phyloP scores from a whole-genome alignment of 805 yeast species.

The Tetrapisispora phaffii region DNA sequence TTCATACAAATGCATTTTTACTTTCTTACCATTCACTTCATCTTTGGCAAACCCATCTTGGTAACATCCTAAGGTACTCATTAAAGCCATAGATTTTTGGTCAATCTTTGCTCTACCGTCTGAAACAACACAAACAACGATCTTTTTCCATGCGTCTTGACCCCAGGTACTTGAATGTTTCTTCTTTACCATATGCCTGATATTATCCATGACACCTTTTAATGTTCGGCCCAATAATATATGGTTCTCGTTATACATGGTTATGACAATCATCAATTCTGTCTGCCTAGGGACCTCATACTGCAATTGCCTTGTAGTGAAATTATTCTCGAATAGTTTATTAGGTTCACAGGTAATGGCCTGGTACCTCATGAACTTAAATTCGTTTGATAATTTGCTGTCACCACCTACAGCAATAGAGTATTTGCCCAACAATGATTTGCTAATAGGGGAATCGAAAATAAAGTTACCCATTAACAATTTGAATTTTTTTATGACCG shows the following conservation, averaged over 20 bases:
- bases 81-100: conserved; percentile 65
- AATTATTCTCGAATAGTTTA: conserved; percentile 49
- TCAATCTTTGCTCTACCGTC: conserved; percentile 86
- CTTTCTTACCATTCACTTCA: conserved; percentile 72
- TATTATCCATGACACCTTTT: conserved; percentile 84
- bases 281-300: conserved; percentile 73
- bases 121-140: conserved; percentile 79
- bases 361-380: conserved; percentile 81
- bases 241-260: conserved; percentile 87
- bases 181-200: conserved; percentile 59
- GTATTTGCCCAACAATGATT: conserved; percentile 46
- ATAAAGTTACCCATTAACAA: conserved; percentile 63
- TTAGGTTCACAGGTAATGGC: conserved; percentile 91
- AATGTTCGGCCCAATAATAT: conserved; percentile 72
- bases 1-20: conserved; percentile 82
- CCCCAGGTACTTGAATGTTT: conserved; percentile 78
- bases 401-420: conserved; percentile 37
- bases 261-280: conserved; percentile 75
- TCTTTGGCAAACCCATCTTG: conserved; percentile 96
- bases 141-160: conserved; percentile 88
- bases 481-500: conserved; percentile 22
- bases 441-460: conserved; percentile 83
- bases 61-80: conserved; percentile 81
- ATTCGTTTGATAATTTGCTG: conserved; percentile 37
- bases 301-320: conserved; percentile 74